Evolutionary conservation across 1,284 basidiomycete species (phyloP), one percentile per base, ranked within the genome.

Genomic region (Ceratobasidium theobromae): DNA sequence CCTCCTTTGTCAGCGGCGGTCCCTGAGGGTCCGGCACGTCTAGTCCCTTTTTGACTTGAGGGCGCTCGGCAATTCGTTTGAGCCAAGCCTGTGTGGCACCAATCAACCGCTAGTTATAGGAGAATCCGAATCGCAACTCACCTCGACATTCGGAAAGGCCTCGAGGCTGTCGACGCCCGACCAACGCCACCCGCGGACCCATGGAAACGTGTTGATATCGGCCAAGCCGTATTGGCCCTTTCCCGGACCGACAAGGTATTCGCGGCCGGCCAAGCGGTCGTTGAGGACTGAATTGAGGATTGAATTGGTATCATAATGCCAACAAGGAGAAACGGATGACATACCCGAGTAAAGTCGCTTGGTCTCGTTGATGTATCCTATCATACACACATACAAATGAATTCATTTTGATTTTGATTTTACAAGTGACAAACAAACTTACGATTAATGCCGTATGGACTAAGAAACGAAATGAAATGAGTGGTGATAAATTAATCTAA

Each of bases 341-440:
- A 45, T 5, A 58, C 55, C 55, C 11, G 55, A 78, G 74, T 88
- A 91, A 3, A 94, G 80, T 30, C 91, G 83, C 74, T 86, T 86
- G 1, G 88, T 88, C 79, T 94, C 92, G 35, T 88, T 82, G 27
- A 82, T 71, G 76, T 91, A 93, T 54, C 89, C 83, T 85, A 76
- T 76, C 70, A 79, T 38, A 38, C 16, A 8, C 35, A 38, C 16
- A 79, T 35, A 73, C 77, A 25, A 28, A 27, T 38, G 21, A 4
- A n/a, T 40, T 35, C 6, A 21, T 33, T 53, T 32, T n/a, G 27
- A 16, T 16, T 8, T 28, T 49, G 5, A 25, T 9, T 14, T 30
- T 49, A 16, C 33, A n/a, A 35, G 4, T 8, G 1, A 27, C 53
- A 3, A 54, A 33, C 2, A 23, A 8, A 72, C 77, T 68, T 66